A percentile compares a stretch with the other conserved stretches of the same genome.
These are phyloP conservation scores for Pythium oligandrum DNA, from an alignment of 352 stramenopile genomes.

Conservation along the genomic window DNA sequence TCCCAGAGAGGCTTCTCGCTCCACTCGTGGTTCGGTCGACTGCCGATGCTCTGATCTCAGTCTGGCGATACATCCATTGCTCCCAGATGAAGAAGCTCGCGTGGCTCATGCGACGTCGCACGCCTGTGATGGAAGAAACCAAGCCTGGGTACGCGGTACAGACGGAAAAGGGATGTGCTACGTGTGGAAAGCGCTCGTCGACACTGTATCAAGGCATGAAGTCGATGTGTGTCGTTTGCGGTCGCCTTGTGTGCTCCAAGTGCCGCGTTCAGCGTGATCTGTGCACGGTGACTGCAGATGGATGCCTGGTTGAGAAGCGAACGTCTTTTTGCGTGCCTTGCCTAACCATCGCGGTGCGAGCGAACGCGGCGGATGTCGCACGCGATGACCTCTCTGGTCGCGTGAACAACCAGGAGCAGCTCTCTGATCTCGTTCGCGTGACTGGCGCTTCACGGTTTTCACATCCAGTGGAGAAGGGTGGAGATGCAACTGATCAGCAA, in stretches of 20 bases:
- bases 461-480: too few relatives aligned
- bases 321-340: slow-evolving; percentile 19
- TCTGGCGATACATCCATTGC: slow-evolving; percentile 42
- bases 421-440: slow-evolving; percentile 14
- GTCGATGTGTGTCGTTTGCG: slow-evolving; percentile 14
- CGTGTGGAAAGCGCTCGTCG: slow-evolving; percentile 5
- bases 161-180: slow-evolving; percentile 5
- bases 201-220: slow-evolving; percentile 4
- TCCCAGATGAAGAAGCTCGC: slow-evolving; percentile 66
- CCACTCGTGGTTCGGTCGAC: slow-evolving; percentile 35
- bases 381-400: slow-evolving; percentile 15
- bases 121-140: slow-evolving; percentile 7
- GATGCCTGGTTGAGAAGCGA: slow-evolving; percentile 3
- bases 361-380: slow-evolving; percentile 16
- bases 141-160: not conserved
- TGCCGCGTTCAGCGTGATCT: slow-evolving; percentile 20
- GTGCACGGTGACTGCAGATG: slow-evolving; percentile 1
- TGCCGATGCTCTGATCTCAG: slow-evolving; percentile 31
- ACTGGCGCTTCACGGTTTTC: too few relatives aligned
- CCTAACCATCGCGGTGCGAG: slow-evolving; percentile 14
- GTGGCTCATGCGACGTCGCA: slow-evolving; percentile 32
- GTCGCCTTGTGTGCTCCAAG: slow-evolving; percentile 9
- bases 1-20: slow-evolving; percentile 32
- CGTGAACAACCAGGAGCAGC: not conserved
- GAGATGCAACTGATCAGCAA: too few relatives aligned